Base-by-base conservation (phyloP, 2,329 filamentous ascomycete species). In the Cladosporium velox region DNA sequence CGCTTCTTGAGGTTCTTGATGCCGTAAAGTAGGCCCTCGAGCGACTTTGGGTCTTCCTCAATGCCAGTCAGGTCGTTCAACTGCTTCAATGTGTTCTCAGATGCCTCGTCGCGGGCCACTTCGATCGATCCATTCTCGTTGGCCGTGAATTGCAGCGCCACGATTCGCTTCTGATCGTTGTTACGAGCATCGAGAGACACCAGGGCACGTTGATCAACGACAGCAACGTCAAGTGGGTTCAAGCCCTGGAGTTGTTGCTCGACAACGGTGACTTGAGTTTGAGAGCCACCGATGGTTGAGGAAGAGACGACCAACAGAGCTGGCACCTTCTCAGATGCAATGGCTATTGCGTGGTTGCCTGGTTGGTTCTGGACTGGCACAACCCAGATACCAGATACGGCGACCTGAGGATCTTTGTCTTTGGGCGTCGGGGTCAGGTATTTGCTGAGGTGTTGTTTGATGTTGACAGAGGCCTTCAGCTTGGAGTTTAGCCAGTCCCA, bases 401-500 rank as follows among this genome's bases (percentile, higher is more conserved):
- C 80, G 11, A 83, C 70, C 15, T 63, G 60, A 30, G 60, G 60
- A n/a, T 55, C 60, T 30, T 65, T 65, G 10, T 65, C 63, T 24
- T 65, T 55, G 21, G 24, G 21, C 18, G 54, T 65, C 7, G 63
- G 11, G 5, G n/a, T 34, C 21, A 65, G 54, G n/a, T 59, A 59
- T 21, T 63, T 63, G 32, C 30, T 38, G 30, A 65, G 32, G n/a
- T 49, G 32, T 59, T 59, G 32, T 4, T 34, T 32, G 34, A 92
- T 70, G 66, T 86, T 83, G 2, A 85, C 77, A 71, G 82, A 87
- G 28, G 84, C 82, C 0, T 88, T 73, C 30, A 91, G 74, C 21
- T 76, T 78, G 18, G 84, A 85, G 0, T 78, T 79, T 51, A 80
- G 79, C 94, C 94, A 99, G 69, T 93, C 84, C 93, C 93, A 99